Evolutionary conservation across 228 moss, liverwort and hornwort species (phyloP), one percentile per base, ranked within the genome.

Genomic region (Sphagnum fallax): DNA sequence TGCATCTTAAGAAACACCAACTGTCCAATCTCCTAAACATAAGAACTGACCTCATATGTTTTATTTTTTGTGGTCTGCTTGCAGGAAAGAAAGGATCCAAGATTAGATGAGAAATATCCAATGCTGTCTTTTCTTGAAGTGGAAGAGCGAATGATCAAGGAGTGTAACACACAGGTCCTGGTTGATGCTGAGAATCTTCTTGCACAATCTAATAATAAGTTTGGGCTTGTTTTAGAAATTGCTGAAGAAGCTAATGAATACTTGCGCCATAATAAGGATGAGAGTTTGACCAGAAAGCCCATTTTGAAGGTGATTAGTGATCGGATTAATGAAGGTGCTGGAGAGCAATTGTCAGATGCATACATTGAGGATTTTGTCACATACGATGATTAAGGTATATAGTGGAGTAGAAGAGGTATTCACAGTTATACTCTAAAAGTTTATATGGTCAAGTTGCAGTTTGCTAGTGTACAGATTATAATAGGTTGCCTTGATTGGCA

Each of bases 211-310:
- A 75, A 88, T 76, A 98, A 92, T 76, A 90, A 90, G 67, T 98
- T 78, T 70, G 98, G 88, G 13, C 82, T 98, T 15, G 89, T 86
- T 61, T 83, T 98, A 47, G 85, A 89, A 70, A 87, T 93, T 62
- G 79, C 92, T 6, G 92, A 89, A 72, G 94, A 92, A 75, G 93
- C 98, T 32, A 98, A 89, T 67, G 94, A 98, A 75, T 93, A 85
- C 70, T 55, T 92, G 52, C 79, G 83, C 68, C 63, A 89, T 66
- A 93, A 98, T 73, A 98, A 90, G 75, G 98, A 90, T 49, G 94
- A 88, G 65, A 89, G 88, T 52, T 82, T 94, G 16, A 75, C 5
- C 6, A 85, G 78, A 47, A 98, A 92, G 74, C 98, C 98, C 52
- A 77, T 98, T 67, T 67, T 98, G 82, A 94, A 94, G 76, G 81